These are phyloP conservation scores for Candida morakotiae DNA, from an alignment of 805 yeast species.

Conservation along the genomic window DNA sequence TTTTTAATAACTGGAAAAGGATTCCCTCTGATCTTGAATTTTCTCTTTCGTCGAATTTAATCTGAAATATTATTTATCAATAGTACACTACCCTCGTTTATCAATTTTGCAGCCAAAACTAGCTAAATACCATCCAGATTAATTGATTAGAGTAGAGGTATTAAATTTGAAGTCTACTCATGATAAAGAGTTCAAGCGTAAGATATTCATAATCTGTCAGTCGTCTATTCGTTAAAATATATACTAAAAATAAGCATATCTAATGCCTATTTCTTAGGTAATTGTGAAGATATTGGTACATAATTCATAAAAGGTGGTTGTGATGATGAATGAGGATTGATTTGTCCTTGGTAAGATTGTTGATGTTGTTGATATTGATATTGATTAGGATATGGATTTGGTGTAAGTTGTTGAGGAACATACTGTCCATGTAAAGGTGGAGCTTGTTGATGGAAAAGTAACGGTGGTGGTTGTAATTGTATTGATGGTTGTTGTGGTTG, in stretches of 20 bases:
- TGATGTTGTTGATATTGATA: not conserved
- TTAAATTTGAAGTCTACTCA: no score
- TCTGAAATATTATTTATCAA: no score
- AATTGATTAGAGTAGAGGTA: no score
- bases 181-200: no score
- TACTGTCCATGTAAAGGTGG: not conserved
- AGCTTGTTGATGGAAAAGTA: not conserved
- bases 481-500: not conserved
- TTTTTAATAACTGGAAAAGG: no score
- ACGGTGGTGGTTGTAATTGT: not conserved
- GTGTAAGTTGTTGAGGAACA: not conserved
- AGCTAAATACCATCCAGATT: no score
- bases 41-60: no score
- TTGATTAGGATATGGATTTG: not conserved
- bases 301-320: not conserved
- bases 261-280: not conserved
- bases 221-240: not conserved
- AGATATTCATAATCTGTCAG: no score
- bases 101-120: no score
- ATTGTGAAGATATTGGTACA: not conserved
- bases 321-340: not conserved
- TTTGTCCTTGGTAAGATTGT: not conserved
- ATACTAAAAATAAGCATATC: not conserved
- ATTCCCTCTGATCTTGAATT: no score
- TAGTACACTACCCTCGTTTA: no score